Base-by-base conservation (phyloP, 768 basidiomycete species). In the Pleurotus ostreatus region DNA sequence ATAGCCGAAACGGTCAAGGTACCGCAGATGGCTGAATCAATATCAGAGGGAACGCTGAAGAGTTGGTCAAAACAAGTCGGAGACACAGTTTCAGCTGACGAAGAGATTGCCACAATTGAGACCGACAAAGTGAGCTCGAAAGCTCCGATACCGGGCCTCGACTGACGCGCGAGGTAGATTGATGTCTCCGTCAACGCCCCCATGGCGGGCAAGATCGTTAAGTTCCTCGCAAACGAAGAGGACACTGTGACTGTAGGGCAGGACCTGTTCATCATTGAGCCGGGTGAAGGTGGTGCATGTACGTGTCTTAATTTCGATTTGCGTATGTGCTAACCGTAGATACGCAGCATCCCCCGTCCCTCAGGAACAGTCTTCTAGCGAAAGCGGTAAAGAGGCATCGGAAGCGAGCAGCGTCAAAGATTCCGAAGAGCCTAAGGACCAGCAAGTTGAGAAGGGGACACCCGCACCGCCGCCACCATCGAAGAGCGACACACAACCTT, bases 131-230 rank as follows among this genome's bases (percentile, higher is more conserved):
- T 92, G 59, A 56, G 76, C 63, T 57, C 43, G 23, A 43, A 39
- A 12, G 25, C 26, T 37, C 40, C 46, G 52, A 12, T 23, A 15
- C 34, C 8, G 40, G 60, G 11, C 52, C 46, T 55, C 30, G 34
- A 52, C 59, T 56, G 41, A 40, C 61, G 56, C 45, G 46, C 56
- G 53, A 5, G 30, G 20, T 64, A 98, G 94, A 98, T 98, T 64
- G 96, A 99, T 69, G 93, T 98, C 44, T 89, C 94, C 4, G 95
- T 99, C 55, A 99, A 97, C 68, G 92, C 96, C 15, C 90, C 96
- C 6, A 75, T 80, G 62, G 80, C 94, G 8, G 96, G 96, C 12
- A 94, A 78, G 47, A 94, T 99, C 60, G 81, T 86, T 16, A 88
- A 97, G 69, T 75, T 92, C 13, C 81, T 98, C 26, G 94, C 88